These are phyloP conservation scores for Aleurites moluccanus DNA, from an alignment of 441 rosid genomes.

Conservation along the genomic window DNA sequence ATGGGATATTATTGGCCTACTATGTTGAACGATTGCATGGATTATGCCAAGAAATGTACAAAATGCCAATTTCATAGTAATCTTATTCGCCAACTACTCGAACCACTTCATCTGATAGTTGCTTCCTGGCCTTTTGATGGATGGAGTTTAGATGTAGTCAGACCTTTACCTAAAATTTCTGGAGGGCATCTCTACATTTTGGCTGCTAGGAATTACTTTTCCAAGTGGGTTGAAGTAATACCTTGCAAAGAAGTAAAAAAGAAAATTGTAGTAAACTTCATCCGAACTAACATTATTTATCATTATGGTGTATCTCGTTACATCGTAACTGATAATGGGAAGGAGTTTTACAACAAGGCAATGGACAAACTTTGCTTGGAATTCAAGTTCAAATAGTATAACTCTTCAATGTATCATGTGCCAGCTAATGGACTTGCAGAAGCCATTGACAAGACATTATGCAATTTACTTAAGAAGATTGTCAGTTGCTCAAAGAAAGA, in stretches of 20 bases:
- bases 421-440: background rate
- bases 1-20: constrained; percentile 15
- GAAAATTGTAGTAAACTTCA: background rate
- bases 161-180: background rate
- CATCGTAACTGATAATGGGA: constrained; percentile 1
- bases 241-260: background rate
- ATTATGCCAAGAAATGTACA: background rate
- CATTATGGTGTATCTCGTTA: background rate
- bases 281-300: background rate
- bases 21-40: constrained; percentile 10
- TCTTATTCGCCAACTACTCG: background rate
- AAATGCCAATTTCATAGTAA: constrained; percentile 11
- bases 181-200: background rate
- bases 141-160: constrained; percentile 14
- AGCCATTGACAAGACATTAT: background rate
- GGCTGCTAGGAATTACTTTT: background rate
- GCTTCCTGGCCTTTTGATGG: constrained; percentile 7
- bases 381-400: background rate
- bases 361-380: background rate
- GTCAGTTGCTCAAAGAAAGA: background rate
- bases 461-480: background rate
- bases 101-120: background rate
- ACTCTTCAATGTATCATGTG: background rate
- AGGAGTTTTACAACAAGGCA: background rate
- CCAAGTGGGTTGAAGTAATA: background rate